Evolutionary conservation across 176 grass and related monocot genomes (phyloP).

Genomic region (Bonia amplexicaulis): DNA sequence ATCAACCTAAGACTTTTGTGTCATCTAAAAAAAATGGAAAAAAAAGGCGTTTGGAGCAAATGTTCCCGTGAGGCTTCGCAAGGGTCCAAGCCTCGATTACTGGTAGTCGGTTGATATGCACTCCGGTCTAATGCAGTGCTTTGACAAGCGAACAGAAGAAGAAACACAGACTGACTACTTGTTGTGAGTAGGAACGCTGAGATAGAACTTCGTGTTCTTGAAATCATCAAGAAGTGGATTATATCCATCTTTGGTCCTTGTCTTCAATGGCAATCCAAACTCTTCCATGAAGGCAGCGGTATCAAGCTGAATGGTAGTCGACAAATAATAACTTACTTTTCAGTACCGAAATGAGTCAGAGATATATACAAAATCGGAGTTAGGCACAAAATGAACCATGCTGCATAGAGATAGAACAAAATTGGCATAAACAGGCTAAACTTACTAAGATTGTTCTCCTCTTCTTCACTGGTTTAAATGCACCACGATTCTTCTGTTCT

Average conservation of each 20-base stretch:
- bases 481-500: conserved; percentile 42
- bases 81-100: background rate
- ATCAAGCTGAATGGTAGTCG: conserved; percentile 54
- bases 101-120: background rate
- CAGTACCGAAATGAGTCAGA: background rate
- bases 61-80: background rate
- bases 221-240: conserved; percentile 96
- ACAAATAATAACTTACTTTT: conserved; percentile 5
- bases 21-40: background rate
- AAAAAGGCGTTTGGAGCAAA: background rate
- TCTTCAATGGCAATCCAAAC: conserved; percentile 86
- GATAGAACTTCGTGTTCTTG: conserved; percentile 91
- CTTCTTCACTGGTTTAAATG: conserved; percentile 74
- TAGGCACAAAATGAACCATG: background rate
- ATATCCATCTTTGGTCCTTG: conserved; percentile 82
- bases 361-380: background rate
- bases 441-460: conserved; percentile 89
- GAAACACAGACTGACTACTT: conserved; percentile 18
- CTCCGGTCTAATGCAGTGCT: background rate
- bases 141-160: background rate
- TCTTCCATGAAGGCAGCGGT: conserved; percentile 86
- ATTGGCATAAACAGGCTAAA: conserved; percentile 14
- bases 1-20: background rate
- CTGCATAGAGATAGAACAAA: background rate
- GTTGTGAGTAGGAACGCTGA: conserved; percentile 85